A percentile compares a stretch with the other conserved stretches of the same genome.
Evolutionary conservation across 257 asterid species (phyloP).

Genomic region (Ballota nigra): DNA sequence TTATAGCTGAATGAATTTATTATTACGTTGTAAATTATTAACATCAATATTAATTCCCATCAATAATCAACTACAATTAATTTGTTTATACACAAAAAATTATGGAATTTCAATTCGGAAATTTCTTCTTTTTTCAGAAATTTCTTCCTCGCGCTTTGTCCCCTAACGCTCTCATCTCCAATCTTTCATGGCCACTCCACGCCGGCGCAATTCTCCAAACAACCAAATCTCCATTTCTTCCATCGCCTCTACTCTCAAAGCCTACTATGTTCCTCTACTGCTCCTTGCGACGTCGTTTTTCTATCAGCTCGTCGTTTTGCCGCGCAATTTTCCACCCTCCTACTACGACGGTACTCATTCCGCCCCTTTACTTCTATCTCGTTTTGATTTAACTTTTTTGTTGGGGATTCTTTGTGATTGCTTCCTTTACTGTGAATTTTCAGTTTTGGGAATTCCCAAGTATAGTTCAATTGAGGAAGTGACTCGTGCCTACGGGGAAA

Average conservation of each 20-base stretch:
- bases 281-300: conserved; percentile 59
- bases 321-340: conserved; percentile 71
- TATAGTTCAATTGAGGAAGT: conserved; percentile 77
- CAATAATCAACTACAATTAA: too few species aligned
- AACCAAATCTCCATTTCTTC: conserved; percentile 30
- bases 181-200: conserved; percentile 37
- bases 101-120: too few species aligned
- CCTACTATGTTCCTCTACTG: conserved; percentile 65
- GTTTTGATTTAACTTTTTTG: background rate
- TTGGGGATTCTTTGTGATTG: conserved; percentile 1
- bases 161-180: background rate
- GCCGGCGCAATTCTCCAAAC: conserved; percentile 33
- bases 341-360: conserved; percentile 66
- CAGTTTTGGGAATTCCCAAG: conserved; percentile 73
- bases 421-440: conserved; percentile 12
- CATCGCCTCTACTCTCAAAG: conserved; percentile 36
- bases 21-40: too few species aligned
- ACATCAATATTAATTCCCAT: too few species aligned
- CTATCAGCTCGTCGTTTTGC: conserved; percentile 76
- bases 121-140: too few species aligned
- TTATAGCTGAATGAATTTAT: too few species aligned
- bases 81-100: too few species aligned
- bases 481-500: conserved; percentile 58
- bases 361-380: background rate
- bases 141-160: background rate